Evolutionary conservation across 352 stramenopile species (phyloP), one percentile per base, ranked within the genome.

Genomic region (Aphanomyces invadans): DNA sequence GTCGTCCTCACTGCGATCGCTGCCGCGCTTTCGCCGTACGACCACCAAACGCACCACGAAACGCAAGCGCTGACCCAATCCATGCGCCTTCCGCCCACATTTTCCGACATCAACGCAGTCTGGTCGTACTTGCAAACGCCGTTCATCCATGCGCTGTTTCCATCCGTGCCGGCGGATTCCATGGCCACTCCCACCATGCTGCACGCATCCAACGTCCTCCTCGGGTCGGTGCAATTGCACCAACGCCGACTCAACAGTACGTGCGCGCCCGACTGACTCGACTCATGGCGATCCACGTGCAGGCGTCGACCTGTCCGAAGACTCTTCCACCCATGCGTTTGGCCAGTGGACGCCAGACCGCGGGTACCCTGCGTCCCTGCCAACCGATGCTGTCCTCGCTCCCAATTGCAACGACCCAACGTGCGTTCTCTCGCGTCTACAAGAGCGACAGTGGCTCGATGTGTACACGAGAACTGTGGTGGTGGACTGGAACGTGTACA

Each of bases 401-500:
- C 39, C 39, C 2, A n/a, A 15, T 12, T 66, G 44, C 44, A 2
- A 23, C 36, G 62, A 73, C 4, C 67, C 77, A 3, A 67, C 68
- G 3, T 88, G 79, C 49, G 65, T 75, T 46, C 64, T 91, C 12
- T 31, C 48, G 2, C 60, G 62, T 52, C 71, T 89, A 12, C 71
- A 68, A 12, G 42, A n/a, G n/a, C 32, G 28, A 25, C 38, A 73
- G 28, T 91, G 82, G 82, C 63, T 91, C n/a, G 78, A 88, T 26
- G 57, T 62, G 9, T 76, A 73, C 1, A 79, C 65, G 28, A 71
- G 80, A 9, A 73, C 76, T 31, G 62, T 89, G 15, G 78, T 88
- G 51, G 69, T 79, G 15, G 71, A 78, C 45, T 89, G 87, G 65
- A 91, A 87, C 39, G 39, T 89, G 23, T 88, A 87, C 75, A 88